Conservation (phyloP, 495 filamentous ascomycete genomes). For the Neurospora sp. region DNA sequence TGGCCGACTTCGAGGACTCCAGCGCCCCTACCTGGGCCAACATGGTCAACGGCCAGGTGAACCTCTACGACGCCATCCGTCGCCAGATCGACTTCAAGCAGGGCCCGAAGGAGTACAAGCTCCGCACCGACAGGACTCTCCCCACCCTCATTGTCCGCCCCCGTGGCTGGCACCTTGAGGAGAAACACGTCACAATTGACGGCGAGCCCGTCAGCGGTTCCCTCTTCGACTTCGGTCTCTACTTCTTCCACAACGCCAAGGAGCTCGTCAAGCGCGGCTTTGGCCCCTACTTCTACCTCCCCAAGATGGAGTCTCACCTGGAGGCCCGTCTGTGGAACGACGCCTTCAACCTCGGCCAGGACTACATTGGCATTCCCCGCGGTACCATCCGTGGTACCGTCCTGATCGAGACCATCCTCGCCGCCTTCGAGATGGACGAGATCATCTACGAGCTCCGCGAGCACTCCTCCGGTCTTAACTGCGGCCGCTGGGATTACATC, state of each 20-base stretch:
- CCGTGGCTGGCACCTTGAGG: constrained; percentile 90
- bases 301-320: constrained; percentile 98
- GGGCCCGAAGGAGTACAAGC: constrained; percentile 91
- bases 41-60: constrained; percentile 98
- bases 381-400: constrained; percentile 95
- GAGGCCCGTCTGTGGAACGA: constrained; percentile 99
- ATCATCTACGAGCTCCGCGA: constrained; percentile 99
- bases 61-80: constrained; percentile 95
- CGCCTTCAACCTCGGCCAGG: constrained; percentile 93
- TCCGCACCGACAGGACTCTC: constrained; percentile 72
- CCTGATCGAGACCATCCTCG: constrained; percentile 94
- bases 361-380: constrained; percentile 77
- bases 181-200: constrained; percentile 96
- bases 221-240: constrained; percentile 96
- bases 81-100: constrained; percentile 95
- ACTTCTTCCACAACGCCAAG: constrained; percentile 98
- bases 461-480: constrained; percentile 94
- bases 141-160: constrained; percentile 82
- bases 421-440: constrained; percentile 99
- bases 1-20: constrained; percentile 99
- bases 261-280: constrained; percentile 74
- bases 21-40: constrained; percentile 98
- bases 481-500: constrained; percentile 99
- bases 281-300: constrained; percentile 98
- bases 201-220: constrained; percentile 88